Evolutionary conservation across 2,329 filamentous ascomycete species (phyloP).

Genomic region (Claviceps fusiformis): DNA sequence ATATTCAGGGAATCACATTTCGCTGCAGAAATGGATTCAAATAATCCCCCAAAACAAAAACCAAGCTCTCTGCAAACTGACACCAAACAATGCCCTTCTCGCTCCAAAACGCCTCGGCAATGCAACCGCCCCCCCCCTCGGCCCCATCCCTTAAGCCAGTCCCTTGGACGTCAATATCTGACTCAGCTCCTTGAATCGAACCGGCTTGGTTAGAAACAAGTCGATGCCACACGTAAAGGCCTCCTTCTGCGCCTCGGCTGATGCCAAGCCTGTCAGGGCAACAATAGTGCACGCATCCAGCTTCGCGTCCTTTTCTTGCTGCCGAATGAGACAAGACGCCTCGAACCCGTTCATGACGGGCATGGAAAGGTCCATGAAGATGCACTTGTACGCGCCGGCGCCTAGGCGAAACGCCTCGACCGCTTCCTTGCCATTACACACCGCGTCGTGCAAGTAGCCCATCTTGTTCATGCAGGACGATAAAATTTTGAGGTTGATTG

Average conservation of each 20-base stretch:
- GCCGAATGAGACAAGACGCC: constrained; percentile 31
- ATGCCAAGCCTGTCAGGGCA: constrained; percentile 36
- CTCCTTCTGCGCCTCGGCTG: constrained; percentile 32
- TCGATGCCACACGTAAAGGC: constrained; percentile 37
- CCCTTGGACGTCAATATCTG: not conserved
- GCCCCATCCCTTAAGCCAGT: not conserved
- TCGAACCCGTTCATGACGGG: constrained; percentile 37
- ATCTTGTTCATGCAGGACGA: constrained; percentile 16
- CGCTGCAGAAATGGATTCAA: too few species aligned
- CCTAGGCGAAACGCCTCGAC: constrained; percentile 11
- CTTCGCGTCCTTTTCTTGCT: constrained; percentile 29
- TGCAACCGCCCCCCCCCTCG: too few species aligned
- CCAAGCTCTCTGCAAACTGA: too few species aligned
- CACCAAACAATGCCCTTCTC: not conserved
- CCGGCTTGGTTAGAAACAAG: constrained; percentile 38
- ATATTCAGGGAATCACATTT: too few species aligned
- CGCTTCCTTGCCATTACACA: constrained; percentile 16
- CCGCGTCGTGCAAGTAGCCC: constrained; percentile 9
- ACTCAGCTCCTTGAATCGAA: constrained; percentile 23
- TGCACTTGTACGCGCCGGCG: constrained; percentile 9
- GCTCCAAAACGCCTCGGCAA: too few species aligned
- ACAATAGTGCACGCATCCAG: constrained; percentile 31
- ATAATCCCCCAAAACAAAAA: too few species aligned
- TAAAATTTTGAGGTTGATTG: constrained; percentile 21
- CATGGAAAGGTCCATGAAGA: constrained; percentile 37